A percentile compares a stretch with the other conserved stretches of the same genome.
These are phyloP conservation scores for Licmophora abbreviata DNA, from an alignment of 108 stramenopile species.

Conservation along the genomic window DNA sequence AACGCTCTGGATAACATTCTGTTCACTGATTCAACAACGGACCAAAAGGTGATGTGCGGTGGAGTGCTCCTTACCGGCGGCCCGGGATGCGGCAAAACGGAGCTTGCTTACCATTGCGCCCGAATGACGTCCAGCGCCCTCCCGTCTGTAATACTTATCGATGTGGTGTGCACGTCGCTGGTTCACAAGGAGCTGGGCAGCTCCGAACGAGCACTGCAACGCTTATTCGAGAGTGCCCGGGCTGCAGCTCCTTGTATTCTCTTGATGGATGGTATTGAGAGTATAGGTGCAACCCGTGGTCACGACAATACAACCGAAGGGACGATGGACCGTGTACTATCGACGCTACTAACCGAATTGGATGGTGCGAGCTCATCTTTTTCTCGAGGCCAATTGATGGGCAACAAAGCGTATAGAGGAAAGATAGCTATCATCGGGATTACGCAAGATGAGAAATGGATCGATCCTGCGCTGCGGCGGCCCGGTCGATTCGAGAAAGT, in stretches of 20 bases:
- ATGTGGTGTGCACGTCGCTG: constrained; percentile 77
- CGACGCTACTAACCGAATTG: constrained; percentile 74
- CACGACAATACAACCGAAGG: constrained; percentile 82
- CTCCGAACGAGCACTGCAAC: constrained; percentile 65
- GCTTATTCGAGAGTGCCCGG: constrained; percentile 49
- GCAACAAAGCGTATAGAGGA: constrained; percentile 2
- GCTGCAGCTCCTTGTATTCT: constrained; percentile 78
- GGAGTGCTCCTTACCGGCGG: constrained; percentile 66
- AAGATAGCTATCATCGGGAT: constrained; percentile 70
- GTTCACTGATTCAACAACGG: background rate
- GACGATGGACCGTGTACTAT: constrained; percentile 81
- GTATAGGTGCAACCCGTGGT: constrained; percentile 64
- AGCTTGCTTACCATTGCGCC: constrained; percentile 55
- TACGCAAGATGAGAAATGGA: constrained; percentile 52
- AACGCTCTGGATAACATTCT: constrained; percentile 29
- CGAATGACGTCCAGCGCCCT: constrained; percentile 43
- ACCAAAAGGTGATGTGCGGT: constrained; percentile 19
- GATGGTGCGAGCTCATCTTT: constrained; percentile 55
- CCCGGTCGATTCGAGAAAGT: constrained; percentile 66
- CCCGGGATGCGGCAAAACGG: constrained; percentile 67
- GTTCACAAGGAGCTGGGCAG: constrained; percentile 83
- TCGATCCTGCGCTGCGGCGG: constrained; percentile 73
- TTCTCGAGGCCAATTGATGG: constrained; percentile 8
- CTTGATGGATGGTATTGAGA: constrained; percentile 80
- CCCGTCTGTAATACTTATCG: constrained; percentile 51